Evolutionary conservation across 257 asterid genomes (phyloP).

Genomic region (Penstemon davidsonii): DNA sequence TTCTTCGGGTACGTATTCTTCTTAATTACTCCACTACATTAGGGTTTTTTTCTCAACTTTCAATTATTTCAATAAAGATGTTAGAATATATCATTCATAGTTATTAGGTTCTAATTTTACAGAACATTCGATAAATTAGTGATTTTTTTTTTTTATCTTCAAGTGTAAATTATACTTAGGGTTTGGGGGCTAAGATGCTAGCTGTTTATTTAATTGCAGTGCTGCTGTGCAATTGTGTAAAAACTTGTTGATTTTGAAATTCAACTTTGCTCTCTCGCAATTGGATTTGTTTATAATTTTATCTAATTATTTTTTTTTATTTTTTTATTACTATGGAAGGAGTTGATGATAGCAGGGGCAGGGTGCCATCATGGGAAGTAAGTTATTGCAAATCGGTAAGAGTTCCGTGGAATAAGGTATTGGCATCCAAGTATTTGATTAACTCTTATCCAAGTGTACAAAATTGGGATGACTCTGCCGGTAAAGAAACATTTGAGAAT

Average conservation of each 20-base stretch:
- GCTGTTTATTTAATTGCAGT: not conserved
- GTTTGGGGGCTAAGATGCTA: too few species aligned
- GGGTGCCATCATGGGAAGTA: slow-evolving; percentile 75
- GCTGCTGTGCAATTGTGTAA: not conserved
- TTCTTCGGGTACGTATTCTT: slow-evolving; percentile 42
- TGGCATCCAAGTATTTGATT: slow-evolving; percentile 69
- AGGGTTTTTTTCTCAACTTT: not conserved
- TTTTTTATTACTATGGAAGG: slow-evolving; percentile 33
- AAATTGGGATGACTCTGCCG: slow-evolving; percentile 83
- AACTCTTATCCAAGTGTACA: slow-evolving; percentile 62
- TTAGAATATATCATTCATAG: not conserved
- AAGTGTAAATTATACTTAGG: too few species aligned
- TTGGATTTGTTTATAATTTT: not conserved
- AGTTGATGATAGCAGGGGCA: slow-evolving; percentile 26
- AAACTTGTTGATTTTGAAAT: not conserved
- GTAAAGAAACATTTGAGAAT: slow-evolving; percentile 62
- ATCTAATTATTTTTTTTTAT: slow-evolving; percentile 2
- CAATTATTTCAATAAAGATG: not conserved
- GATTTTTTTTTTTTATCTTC: too few species aligned
- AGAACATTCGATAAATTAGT: too few species aligned
- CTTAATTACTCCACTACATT: not conserved
- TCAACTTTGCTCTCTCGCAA: not conserved
- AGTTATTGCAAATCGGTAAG: slow-evolving; percentile 65
- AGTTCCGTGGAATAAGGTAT: slow-evolving; percentile 71
- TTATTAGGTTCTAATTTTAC: too few species aligned